A percentile compares a stretch with the other conserved stretches of the same genome.
Conservation (phyloP, 2,329 filamentous ascomycete genomes). For the Colletotrichum gloeosporioides region DNA sequence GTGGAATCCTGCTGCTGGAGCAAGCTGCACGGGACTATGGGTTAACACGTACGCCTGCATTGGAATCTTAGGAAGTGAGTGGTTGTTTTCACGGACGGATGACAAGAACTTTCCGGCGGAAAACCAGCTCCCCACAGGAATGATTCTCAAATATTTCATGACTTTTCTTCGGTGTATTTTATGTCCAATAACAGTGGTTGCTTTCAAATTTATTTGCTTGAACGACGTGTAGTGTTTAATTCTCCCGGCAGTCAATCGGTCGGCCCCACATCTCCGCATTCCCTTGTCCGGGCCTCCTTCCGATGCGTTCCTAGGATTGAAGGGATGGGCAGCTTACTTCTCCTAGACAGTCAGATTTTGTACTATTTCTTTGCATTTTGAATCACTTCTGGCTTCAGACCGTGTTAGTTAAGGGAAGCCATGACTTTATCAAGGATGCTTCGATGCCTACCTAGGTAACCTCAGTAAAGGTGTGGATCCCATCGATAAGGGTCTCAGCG, state of each 20-base stretch:
- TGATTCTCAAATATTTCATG: too few species aligned
- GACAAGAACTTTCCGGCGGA: too few species aligned
- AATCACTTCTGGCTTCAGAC: neutral
- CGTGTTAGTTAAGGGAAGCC: fast-evolving
- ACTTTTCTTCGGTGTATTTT: neutral
- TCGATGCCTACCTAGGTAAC: neutral
- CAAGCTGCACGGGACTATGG: too few species aligned
- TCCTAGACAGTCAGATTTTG: neutral
- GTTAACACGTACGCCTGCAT: too few species aligned
- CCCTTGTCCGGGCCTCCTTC: neutral
- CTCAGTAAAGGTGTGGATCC: neutral
- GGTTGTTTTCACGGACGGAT: too few species aligned
- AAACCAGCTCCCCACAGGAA: too few species aligned
- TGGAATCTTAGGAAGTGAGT: too few species aligned
- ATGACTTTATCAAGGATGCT: neutral
- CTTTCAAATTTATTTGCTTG: neutral
- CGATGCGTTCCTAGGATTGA: neutral
- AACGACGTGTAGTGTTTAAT: neutral
- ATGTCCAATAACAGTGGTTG: neutral
- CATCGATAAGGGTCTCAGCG: neutral
- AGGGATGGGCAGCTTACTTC: neutral
- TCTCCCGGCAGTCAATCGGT: neutral
- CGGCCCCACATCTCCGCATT: neutral
- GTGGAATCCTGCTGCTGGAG: too few species aligned
- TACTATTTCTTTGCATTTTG: neutral